Conservation (phyloP, 345 rosid genomes). For the Eucalyptus virginea region DNA sequence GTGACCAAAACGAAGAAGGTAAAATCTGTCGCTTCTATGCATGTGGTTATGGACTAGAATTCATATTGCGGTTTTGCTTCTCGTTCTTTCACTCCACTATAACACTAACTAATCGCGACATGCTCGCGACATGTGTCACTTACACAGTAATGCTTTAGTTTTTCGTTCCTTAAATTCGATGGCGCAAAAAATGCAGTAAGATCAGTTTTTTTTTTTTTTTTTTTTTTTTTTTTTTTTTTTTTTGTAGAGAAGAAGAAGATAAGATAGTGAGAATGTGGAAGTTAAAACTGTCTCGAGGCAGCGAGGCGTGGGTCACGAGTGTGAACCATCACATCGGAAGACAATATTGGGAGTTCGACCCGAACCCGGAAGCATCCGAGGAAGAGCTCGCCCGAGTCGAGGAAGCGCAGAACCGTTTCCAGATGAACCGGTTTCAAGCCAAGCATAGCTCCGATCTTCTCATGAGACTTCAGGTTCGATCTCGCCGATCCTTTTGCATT, state of each 20-base stretch:
- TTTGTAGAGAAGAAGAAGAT: neutral
- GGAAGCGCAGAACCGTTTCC: conserved; percentile 7
- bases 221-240: no score
- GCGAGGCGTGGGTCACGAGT: conserved; percentile 9
- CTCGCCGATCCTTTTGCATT: neutral
- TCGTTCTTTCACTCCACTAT: neutral
- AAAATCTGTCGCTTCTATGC: neutral
- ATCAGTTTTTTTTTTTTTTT: neutral
- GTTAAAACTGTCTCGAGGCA: conserved; percentile 35
- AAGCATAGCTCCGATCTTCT: conserved; percentile 50
- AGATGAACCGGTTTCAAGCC: conserved; percentile 9
- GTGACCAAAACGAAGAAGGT: neutral
- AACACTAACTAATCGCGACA: neutral
- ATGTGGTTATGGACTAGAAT: neutral
- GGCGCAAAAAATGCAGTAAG: neutral
- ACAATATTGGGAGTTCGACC: conserved; percentile 47
- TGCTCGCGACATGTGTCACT: neutral
- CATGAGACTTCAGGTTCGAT: conserved; percentile 33
- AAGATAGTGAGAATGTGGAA: conserved; percentile 26
- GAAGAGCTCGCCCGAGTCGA: conserved; percentile 21
- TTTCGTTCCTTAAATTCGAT: neutral
- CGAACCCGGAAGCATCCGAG: conserved; percentile 6
- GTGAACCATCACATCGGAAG: conserved; percentile 31
- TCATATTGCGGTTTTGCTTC: neutral
- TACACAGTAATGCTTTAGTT: neutral